Conservation (phyloP, 2,329 filamentous ascomycete species). For the Huntiella abstrusa region DNA sequence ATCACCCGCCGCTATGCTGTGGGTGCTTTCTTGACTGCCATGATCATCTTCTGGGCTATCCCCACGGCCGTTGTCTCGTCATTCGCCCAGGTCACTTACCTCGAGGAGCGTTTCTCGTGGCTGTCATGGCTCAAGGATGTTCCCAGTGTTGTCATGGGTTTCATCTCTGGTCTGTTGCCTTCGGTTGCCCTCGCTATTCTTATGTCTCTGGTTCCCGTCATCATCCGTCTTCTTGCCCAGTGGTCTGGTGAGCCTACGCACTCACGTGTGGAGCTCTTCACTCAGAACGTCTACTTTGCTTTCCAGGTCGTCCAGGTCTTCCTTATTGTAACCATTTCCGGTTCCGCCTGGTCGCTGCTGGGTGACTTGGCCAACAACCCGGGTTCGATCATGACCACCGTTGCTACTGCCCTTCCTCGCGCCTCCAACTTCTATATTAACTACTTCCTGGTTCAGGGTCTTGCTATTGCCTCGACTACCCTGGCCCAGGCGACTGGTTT, state of each 20-base stretch:
- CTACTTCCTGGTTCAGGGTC: slow-evolving; percentile 73
- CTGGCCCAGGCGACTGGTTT: slow-evolving; percentile 50
- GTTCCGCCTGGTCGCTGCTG: slow-evolving; percentile 55
- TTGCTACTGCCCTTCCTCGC: slow-evolving; percentile 58
- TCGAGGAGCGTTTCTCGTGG: slow-evolving; percentile 49
- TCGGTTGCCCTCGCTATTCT: slow-evolving; percentile 60
- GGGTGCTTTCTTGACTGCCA: slow-evolving; percentile 49
- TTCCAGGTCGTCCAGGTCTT: slow-evolving; percentile 90
- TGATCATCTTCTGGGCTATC: slow-evolving; percentile 75
- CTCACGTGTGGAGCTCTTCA: slow-evolving; percentile 68
- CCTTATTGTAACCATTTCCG: slow-evolving; percentile 65
- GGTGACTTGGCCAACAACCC: slow-evolving; percentile 46
- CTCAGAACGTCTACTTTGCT: slow-evolving; percentile 78
- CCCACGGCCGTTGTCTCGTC: slow-evolving; percentile 62
- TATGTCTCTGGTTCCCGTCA: slow-evolving; percentile 67
- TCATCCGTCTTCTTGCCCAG: slow-evolving; percentile 56
- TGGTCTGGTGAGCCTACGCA: slow-evolving; percentile 62
- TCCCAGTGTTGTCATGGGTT: slow-evolving; percentile 53
- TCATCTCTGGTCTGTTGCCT: slow-evolving; percentile 72
- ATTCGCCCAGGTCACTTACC: slow-evolving; percentile 64
- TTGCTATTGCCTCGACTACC: slow-evolving; percentile 54
- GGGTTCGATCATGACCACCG: slow-evolving; percentile 36
- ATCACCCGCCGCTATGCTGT: slow-evolving; percentile 53
- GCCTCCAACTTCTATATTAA: slow-evolving; percentile 86
- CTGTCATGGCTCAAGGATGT: slow-evolving; percentile 53